Conservation (phyloP, 2,329 filamentous ascomycete species). For the Aureobasidium namibiae region DNA sequence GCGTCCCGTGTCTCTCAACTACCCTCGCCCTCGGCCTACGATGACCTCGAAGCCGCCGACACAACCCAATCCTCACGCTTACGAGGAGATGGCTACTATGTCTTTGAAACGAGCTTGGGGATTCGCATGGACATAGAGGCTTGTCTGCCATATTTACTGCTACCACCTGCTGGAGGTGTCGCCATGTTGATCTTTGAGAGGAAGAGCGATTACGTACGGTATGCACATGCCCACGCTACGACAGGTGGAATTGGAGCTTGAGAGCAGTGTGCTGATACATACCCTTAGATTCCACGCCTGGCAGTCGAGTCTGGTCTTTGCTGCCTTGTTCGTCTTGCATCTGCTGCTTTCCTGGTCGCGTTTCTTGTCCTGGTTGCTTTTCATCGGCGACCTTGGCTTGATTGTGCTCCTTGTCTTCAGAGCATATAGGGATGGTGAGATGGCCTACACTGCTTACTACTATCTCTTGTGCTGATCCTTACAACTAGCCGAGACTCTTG, state of each 20-base stretch:
- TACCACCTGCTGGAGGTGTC: conserved; percentile 81
- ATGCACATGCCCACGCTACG: background rate
- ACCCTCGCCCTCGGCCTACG: conserved; percentile 28
- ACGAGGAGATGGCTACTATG: conserved; percentile 49
- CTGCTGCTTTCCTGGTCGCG: conserved; percentile 78
- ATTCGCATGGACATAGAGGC: conserved; percentile 85
- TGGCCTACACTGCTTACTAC: background rate
- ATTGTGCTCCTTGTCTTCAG: conserved; percentile 69
- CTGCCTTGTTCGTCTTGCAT: conserved; percentile 60
- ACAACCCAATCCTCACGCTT: conserved; percentile 20
- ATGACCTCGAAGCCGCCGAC: conserved; percentile 25
- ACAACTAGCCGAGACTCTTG: conserved; percentile 50
- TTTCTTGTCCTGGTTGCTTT: conserved; percentile 75
- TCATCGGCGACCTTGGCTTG: conserved; percentile 64
- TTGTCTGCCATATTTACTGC: conserved; percentile 73
- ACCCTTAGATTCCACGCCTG: conserved; percentile 78
- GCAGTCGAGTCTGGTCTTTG: conserved; percentile 48
- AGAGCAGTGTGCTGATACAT: background rate
- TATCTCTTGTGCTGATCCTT: background rate
- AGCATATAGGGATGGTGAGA: conserved; percentile 75
- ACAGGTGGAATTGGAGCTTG: too few relatives aligned
- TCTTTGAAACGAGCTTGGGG: conserved; percentile 83
- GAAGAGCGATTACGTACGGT: conserved; percentile 96
- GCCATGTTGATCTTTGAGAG: conserved; percentile 78
- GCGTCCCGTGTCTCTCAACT: conserved; percentile 33